Conservation (phyloP, 2,329 filamentous ascomycete species). For the Colletotrichum endophyticum region DNA sequence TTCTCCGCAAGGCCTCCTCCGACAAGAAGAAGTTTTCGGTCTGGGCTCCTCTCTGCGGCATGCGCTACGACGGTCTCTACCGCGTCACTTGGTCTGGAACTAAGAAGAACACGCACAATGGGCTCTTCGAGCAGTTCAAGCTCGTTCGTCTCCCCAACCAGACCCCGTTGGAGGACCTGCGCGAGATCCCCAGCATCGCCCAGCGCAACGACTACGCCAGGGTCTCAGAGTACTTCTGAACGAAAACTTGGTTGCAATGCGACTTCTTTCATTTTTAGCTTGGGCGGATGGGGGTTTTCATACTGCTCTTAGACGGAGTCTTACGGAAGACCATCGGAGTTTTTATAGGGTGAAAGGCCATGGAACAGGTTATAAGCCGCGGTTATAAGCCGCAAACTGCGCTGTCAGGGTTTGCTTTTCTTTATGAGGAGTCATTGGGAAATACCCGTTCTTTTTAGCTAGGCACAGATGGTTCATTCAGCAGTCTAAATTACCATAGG, state of each 20-base stretch:
- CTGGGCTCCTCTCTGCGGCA: constrained; percentile 27
- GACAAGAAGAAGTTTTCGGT: not conserved
- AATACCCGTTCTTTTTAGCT: not conserved
- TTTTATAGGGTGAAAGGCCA: not conserved
- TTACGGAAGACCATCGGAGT: not conserved
- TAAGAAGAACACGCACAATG: constrained; percentile 21
- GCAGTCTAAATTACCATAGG: not conserved
- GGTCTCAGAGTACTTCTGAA: not conserved
- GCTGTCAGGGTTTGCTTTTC: not conserved
- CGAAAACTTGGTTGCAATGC: fast-evolving
- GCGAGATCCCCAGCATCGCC: not conserved
- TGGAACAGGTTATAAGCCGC: not conserved
- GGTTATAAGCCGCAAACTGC: not conserved
- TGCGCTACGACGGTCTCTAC: constrained; percentile 42
- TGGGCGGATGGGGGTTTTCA: not conserved
- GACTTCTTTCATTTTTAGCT: not conserved
- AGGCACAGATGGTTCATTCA: not conserved
- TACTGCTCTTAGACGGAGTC: not conserved
- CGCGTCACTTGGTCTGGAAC: constrained; percentile 13
- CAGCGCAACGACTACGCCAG: not conserved
- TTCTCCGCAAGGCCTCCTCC: constrained; percentile 29
- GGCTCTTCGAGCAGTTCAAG: constrained; percentile 19
- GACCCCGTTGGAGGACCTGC: not conserved
- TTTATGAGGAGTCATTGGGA: not conserved
- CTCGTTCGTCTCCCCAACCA: constrained; percentile 17